Evolutionary conservation across 2,329 filamentous ascomycete species (phyloP).

Genomic region (Cyanodermella asteris): DNA sequence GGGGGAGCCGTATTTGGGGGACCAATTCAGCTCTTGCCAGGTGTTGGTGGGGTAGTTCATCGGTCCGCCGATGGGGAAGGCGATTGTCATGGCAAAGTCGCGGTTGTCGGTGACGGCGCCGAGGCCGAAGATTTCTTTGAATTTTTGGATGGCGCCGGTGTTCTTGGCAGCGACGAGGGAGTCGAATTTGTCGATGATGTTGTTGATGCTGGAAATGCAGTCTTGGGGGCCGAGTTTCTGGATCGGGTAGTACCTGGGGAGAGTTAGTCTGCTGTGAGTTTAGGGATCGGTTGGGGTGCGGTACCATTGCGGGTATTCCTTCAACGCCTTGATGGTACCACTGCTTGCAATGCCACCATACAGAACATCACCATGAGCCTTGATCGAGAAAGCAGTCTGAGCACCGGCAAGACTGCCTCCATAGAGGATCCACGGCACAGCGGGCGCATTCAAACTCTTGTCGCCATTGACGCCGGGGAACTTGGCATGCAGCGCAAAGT

Average conservation of each 20-base stretch:
- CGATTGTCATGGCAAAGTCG: slow-evolving; percentile 28
- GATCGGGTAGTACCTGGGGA: slow-evolving; percentile 28
- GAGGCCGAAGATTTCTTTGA: slow-evolving; percentile 27
- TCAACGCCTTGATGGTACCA: slow-evolving; percentile 19
- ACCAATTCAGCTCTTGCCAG: slow-evolving; percentile 34
- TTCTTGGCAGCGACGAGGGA: slow-evolving; percentile 21
- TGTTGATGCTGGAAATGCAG: slow-evolving; percentile 26
- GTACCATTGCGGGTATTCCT: slow-evolving; percentile 28
- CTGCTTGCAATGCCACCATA: slow-evolving; percentile 29
- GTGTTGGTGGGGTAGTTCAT: slow-evolving; percentile 28
- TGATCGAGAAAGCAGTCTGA: slow-evolving; percentile 24
- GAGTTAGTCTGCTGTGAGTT: too few relatives aligned
- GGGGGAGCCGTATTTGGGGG: slow-evolving; percentile 16
- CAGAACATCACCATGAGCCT: slow-evolving; percentile 14
- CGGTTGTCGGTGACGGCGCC: slow-evolving; percentile 21
- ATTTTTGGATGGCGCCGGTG: slow-evolving; percentile 19
- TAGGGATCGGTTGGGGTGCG: too few relatives aligned
- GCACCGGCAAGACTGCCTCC: slow-evolving; percentile 23
- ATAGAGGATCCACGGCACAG: slow-evolving; percentile 25
- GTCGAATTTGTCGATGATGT: slow-evolving; percentile 29
- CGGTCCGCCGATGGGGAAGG: slow-evolving; percentile 24
- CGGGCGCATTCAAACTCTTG: slow-evolving; percentile 22
- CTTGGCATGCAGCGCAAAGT: slow-evolving; percentile 26
- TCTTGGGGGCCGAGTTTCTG: slow-evolving; percentile 27
- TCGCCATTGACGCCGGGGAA: slow-evolving; percentile 22